Percentiles rank a stretch among this genome's conserved stretches.
Evolutionary conservation across 2,329 filamentous ascomycete genomes (phyloP).

Genomic region (Botryotinia calthae): DNA sequence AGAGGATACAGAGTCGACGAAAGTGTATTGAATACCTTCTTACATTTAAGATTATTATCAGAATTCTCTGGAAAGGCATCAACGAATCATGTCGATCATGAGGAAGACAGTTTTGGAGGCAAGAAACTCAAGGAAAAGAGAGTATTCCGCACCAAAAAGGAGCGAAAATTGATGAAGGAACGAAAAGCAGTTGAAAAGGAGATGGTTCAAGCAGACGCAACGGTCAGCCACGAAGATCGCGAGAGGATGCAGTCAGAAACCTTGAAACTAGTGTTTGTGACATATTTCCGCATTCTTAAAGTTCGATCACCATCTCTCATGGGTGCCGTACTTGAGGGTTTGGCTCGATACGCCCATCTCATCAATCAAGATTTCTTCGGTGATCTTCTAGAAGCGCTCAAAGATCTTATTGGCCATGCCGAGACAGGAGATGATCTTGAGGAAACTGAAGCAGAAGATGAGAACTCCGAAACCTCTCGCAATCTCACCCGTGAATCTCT

Average conservation of each 20-base stretch:
- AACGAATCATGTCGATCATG: conserved; percentile 66
- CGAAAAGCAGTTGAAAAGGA: conserved; percentile 88
- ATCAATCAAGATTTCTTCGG: conserved; percentile 99
- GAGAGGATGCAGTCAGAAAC: conserved; percentile 95
- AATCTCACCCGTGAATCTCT: conserved; percentile 84
- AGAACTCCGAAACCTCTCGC: conserved; percentile 56
- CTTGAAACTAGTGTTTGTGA: conserved; percentile 90
- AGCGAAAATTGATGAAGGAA: conserved; percentile 80
- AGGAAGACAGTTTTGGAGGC: conserved; percentile 43
- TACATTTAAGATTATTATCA: conserved; percentile 81
- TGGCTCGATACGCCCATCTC: conserved; percentile 90
- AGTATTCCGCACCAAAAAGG: conserved; percentile 84
- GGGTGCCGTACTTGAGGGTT: conserved; percentile 93
- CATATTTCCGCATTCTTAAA: conserved; percentile 94
- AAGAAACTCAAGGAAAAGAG: conserved; percentile 71
- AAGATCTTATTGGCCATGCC: conserved; percentile 82
- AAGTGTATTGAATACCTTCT: conserved; percentile 82
- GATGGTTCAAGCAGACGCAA: conserved; percentile 86
- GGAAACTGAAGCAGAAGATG: conserved; percentile 45
- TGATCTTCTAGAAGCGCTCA: conserved; percentile 88
- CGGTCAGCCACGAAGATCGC: conserved; percentile 86
- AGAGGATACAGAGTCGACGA: conserved; percentile 81
- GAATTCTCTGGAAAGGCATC: conserved; percentile 87
- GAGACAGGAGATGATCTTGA: conserved; percentile 52
- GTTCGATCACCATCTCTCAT: conserved; percentile 77